Evolutionary conservation across 441 rosid species (phyloP).

Genomic region (Eruca vesicaria): DNA sequence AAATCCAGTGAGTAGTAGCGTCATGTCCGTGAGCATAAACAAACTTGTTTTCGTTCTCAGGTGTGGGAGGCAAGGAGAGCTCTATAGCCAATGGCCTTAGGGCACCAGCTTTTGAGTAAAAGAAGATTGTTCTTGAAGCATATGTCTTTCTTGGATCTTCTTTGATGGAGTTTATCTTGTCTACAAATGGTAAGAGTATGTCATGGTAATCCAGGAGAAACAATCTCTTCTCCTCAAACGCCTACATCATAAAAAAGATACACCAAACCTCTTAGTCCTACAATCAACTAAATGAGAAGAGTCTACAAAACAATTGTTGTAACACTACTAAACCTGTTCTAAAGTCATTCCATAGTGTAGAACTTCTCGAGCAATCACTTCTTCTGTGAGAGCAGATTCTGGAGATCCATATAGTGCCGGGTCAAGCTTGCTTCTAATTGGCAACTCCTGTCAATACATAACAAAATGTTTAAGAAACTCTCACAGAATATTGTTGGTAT

Average conservation of each 20-base stretch:
- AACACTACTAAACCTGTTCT: constrained; percentile 48
- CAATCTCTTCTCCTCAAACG: constrained; percentile 79
- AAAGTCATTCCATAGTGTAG: constrained; percentile 53
- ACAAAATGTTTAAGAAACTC: constrained; percentile 12
- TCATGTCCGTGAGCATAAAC: constrained; percentile 78
- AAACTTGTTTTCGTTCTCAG: constrained; percentile 50
- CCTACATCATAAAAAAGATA: constrained; percentile 52
- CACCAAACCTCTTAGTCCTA: background rate
- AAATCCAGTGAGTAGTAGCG: constrained; percentile 84
- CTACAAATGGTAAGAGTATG: constrained; percentile 74
- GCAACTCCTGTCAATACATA: constrained; percentile 59
- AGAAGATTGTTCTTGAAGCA: constrained; percentile 80
- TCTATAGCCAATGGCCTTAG: constrained; percentile 80
- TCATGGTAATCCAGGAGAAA: constrained; percentile 87
- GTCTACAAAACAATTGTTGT: background rate
- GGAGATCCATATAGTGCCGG: constrained; percentile 80
- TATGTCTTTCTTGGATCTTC: constrained; percentile 38
- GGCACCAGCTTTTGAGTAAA: constrained; percentile 41
- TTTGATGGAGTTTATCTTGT: constrained; percentile 40
- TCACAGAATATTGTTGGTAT: background rate
- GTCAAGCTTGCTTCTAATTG: constrained; percentile 83
- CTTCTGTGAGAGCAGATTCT: constrained; percentile 80
- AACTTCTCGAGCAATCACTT: constrained; percentile 76
- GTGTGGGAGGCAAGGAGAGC: constrained; percentile 75
- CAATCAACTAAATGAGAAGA: background rate